Evolutionary conservation across 2,329 filamentous ascomycete genomes (phyloP), one percentile per base, ranked within the genome.

Genomic region (Alternaria sp.): DNA sequence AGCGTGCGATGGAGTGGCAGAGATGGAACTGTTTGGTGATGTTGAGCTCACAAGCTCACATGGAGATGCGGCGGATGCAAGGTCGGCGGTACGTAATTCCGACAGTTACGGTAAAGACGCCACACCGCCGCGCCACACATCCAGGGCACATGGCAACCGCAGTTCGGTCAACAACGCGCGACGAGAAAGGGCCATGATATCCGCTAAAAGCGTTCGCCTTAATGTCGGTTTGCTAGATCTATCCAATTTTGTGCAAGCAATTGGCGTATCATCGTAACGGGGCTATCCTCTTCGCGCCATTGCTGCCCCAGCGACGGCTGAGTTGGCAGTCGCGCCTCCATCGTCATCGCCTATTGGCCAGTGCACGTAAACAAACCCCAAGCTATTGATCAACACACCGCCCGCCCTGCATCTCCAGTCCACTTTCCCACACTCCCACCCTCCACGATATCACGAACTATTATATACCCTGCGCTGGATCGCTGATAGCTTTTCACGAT

Each of bases 391-490:
- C 66, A 69, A 54, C 54, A 48, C 57, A 40, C 30, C 58, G 56
- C 51, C 56, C 61, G 44, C 58, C 61, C 62, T 62, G 56, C 64
- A 63, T 66, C 67, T 60, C 57, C 64, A 60, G 65, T 59, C 66
- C 57, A 65, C 38, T 55, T 58, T 62, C 60, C 57, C 59, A 54
- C 54, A 49, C 66, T 52, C 25, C 60, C 70, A 63, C 67, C 60
- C 59, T 71, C 46, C 70, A 68, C 68, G 64, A 76, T 62, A 63
- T 68, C 66, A 74, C 71, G 71, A 74, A 67, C 54, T 67, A 68
- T 73, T 63, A 68, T 71, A 75, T 67, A 69, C 72, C 66, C 55
- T 68, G 76, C 76, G 75, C 75, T 73, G 75, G 76, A 67, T 63
- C 76, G 77, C 77, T 71, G 67, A 69, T 50, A 67, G 60, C 52